Evolutionary conservation across 2,329 filamentous ascomycete genomes (phyloP), one percentile per base, ranked within the genome.

Genomic region (Seiridium unicorne): DNA sequence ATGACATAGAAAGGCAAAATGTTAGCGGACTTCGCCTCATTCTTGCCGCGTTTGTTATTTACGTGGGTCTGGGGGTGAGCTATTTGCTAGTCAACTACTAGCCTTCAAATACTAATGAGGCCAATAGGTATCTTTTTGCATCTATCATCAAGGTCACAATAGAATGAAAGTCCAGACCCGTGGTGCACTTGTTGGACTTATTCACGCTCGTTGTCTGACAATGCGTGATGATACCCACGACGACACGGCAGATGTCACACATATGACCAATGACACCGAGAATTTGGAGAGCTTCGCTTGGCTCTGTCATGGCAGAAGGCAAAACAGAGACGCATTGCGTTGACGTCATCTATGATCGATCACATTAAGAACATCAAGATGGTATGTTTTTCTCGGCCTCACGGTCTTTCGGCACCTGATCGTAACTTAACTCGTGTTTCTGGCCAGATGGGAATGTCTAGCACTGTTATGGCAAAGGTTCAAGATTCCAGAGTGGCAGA

Each of bases 51-150:
- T 44, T 69, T 0, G 35, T 68, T 5, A 66, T 78, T 4, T 79
- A 79, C 56, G 44, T 72, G 44, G 75, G 76, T 6, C 62, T 75
- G 36, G 72, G 73, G 13, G 77, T 79, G 66, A 67, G 71, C 58
- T 8, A 13, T 47, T 5, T 18, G 9, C n/a, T 6, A 18, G 9
- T 34, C 26, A 4, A 18, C 6, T 44, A 18, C 13, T n/a, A 10
- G 7, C 3, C 13, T 31, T 11, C 26, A 44, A 11, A 5, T 53
- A 31, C 13, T 55, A 44, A 55, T 38, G 18, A 8, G 26, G 13
- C 18, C 44, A 26, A 42, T 44, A 57, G 55, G 35, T 57, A 8
- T 47, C 13, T 44, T 32, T 32, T n/a, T 47, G 42, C 55, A 38
- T 57, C 4, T 57, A 57, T 26, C 5, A 48, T 10, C 55, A 57